Evolutionary conservation across 2,329 filamentous ascomycete species (phyloP).

Genomic region (Diaporthe eres): DNA sequence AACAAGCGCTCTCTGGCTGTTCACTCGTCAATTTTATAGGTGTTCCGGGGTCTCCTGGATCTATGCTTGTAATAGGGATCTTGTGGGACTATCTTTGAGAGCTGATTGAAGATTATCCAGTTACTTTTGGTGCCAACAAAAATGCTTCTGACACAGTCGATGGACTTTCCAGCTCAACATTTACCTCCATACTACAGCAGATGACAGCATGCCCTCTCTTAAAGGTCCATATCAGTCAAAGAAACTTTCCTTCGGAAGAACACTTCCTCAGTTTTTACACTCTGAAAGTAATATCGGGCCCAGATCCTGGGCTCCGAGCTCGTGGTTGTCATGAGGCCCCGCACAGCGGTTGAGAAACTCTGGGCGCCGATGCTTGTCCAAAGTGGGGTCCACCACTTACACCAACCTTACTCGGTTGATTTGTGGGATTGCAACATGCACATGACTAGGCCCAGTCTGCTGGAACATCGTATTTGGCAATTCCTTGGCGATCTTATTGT

Average conservation of each 20-base stretch:
- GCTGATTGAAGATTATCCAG: too few relatives aligned
- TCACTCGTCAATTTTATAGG: background rate
- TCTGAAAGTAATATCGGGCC: background rate
- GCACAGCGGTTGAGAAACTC: background rate
- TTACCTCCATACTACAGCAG: background rate
- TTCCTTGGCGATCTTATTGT: background rate
- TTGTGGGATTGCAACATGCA: background rate
- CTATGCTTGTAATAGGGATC: background rate
- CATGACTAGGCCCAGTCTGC: slow-evolving; percentile 1
- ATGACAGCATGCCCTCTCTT: too few relatives aligned
- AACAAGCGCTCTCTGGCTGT: background rate
- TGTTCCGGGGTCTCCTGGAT: background rate
- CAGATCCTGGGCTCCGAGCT: background rate
- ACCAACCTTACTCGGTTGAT: background rate
- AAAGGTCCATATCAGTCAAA: background rate
- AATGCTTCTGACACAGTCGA: background rate
- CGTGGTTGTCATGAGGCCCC: slow-evolving; percentile 1
- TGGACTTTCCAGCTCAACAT: background rate
- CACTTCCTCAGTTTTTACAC: background rate
- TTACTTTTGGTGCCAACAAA: background rate
- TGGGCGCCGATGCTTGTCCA: slow-evolving; percentile 21
- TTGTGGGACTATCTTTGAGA: background rate
- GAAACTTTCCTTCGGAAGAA: background rate
- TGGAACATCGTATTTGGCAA: slow-evolving; percentile 4
- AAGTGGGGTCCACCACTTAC: background rate